These are phyloP conservation scores for Wallacemonas sp. DNA, from an alignment of 208 protist genomes.

Conservation along the genomic window DNA sequence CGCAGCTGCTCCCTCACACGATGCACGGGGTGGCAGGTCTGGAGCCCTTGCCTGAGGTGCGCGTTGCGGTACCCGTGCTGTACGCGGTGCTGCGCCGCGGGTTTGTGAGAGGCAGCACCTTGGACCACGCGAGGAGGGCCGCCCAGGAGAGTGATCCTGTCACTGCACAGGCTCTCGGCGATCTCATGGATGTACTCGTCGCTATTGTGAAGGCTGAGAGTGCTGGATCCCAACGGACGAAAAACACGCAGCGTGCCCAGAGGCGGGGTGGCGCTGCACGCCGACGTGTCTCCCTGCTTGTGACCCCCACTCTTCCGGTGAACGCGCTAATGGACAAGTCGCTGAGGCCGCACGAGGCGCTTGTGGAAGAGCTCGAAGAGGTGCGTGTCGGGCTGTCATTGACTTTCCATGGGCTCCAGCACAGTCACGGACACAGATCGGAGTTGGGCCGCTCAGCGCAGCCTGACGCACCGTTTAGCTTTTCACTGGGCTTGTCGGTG, in stretches of 20 bases:
- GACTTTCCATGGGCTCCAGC: conserved; percentile 23
- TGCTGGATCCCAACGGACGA: too few relatives aligned
- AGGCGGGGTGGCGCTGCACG: too few relatives aligned
- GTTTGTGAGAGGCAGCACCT: neutral
- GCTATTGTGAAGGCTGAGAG: too few relatives aligned
- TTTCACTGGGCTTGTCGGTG: conserved; percentile 25
- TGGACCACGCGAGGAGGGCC: too few relatives aligned
- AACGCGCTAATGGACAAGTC: neutral
- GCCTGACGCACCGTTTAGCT: conserved; percentile 22
- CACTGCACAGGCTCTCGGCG: too few relatives aligned
- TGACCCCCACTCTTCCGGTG: neutral
- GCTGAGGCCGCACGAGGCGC: conserved; percentile 34
- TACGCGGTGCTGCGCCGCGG: neutral
- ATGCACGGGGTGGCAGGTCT: neutral
- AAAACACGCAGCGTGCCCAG: too few relatives aligned
- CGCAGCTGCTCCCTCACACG: neutral
- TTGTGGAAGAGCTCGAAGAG: conserved; percentile 38
- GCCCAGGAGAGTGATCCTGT: too few relatives aligned
- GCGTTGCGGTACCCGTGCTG: conserved; percentile 4
- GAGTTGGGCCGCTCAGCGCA: too few relatives aligned
- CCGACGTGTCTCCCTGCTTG: conserved; percentile 5
- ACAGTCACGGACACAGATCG: neutral
- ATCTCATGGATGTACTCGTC: too few relatives aligned
- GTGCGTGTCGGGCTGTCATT: conserved; percentile 17
- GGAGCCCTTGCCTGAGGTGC: neutral